Evolutionary conservation across 345 rosid genomes (phyloP).

Genomic region (Syzygium aqueum): DNA sequence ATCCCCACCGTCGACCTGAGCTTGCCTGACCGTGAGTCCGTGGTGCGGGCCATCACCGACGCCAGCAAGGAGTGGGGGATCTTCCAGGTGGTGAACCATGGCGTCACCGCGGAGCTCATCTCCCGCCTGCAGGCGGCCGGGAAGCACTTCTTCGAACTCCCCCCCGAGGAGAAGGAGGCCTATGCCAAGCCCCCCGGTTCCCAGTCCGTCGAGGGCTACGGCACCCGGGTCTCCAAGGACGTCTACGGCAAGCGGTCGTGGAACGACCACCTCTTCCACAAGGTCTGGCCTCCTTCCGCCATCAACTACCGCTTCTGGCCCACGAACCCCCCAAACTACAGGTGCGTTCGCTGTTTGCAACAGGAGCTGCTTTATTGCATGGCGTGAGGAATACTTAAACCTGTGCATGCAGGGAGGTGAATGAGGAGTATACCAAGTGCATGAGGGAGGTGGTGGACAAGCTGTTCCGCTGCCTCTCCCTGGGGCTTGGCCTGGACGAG

Average conservation of each 20-base stretch:
- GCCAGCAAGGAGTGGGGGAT: slow-evolving; percentile 55
- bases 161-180: slow-evolving; percentile 45
- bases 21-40: slow-evolving; percentile 18
- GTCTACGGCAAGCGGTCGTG: slow-evolving; percentile 51
- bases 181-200: slow-evolving; percentile 41
- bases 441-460: slow-evolving; percentile 39
- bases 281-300: slow-evolving; percentile 60
- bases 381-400: neutral
- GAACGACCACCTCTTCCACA: slow-evolving; percentile 82
- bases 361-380: neutral
- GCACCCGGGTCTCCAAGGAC: slow-evolving; percentile 43
- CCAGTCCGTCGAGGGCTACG: slow-evolving; percentile 54
- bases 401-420: slow-evolving; percentile 43
- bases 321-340: slow-evolving; percentile 54
- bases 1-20: slow-evolving; percentile 41
- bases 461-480: slow-evolving; percentile 34
- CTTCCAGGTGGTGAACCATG: slow-evolving; percentile 60
- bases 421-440: slow-evolving; percentile 55
- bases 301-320: slow-evolving; percentile 75
- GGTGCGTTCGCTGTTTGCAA: slow-evolving; percentile 15
- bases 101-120: slow-evolving; percentile 38
- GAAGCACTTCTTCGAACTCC: slow-evolving; percentile 55
- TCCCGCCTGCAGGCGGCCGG: slow-evolving; percentile 43
- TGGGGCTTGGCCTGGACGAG: slow-evolving; percentile 52
- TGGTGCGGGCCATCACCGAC: slow-evolving; percentile 7